These are phyloP conservation scores for Posidonia australis DNA, from an alignment of 106 monocot genomes.

Conservation along the genomic window DNA sequence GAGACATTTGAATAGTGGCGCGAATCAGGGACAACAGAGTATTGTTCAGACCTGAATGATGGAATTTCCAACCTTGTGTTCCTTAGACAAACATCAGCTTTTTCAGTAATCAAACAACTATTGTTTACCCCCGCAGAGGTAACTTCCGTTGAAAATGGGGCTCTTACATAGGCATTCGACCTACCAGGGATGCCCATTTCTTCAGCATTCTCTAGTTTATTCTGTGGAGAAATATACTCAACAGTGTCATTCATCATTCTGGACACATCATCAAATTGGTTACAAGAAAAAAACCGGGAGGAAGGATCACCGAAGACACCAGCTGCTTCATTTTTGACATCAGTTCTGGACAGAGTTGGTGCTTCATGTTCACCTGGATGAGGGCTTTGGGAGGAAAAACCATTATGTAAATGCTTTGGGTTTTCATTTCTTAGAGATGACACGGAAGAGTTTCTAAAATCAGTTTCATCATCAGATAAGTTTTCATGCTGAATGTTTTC, in stretches of 20 bases:
- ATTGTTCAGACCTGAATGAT: background rate
- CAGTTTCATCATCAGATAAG: conserved; percentile 13
- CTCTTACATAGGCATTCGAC: background rate
- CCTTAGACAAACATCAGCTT: conserved; percentile 1
- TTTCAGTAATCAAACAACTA: conserved; percentile 10
- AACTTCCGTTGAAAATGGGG: background rate
- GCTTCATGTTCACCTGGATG: conserved; percentile 10
- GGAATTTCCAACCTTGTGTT: conserved; percentile 6
- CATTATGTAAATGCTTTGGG: background rate
- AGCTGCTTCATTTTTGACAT: background rate
- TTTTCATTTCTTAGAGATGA: conserved; percentile 9
- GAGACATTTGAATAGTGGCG: background rate
- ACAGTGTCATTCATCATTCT: background rate
- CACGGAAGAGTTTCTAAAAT: conserved; percentile 5
- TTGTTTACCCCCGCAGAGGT: conserved; percentile 5
- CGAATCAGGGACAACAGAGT: background rate
- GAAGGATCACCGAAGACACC: background rate
- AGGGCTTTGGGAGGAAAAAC: conserved; percentile 3
- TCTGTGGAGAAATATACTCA: background rate
- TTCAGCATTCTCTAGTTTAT: background rate
- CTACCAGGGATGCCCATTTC: background rate
- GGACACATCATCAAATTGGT: background rate
- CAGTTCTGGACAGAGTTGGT: background rate
- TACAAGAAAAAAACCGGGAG: background rate
- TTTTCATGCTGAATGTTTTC: conserved; percentile 27